Percentiles rank a stretch among this genome's conserved stretches.
These are phyloP conservation scores for Camellia japonica DNA, from an alignment of 148 eudicot genomes.

Conservation along the genomic window DNA sequence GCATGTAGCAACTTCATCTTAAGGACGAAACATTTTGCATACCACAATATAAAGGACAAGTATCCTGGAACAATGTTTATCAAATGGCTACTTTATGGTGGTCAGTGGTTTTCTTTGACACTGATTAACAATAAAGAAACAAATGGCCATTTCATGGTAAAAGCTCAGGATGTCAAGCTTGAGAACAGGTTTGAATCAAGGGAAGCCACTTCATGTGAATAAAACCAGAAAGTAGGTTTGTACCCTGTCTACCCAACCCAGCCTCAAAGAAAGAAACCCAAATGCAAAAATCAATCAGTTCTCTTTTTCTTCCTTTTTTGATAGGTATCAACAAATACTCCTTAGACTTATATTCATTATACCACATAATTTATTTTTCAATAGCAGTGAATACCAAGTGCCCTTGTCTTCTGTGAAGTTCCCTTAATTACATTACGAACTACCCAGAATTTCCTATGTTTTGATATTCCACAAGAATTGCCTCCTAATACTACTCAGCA, in stretches of 20 bases:
- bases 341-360: not conserved
- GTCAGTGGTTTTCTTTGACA: not conserved
- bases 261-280: too few relatives aligned
- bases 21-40: not conserved
- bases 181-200: not conserved
- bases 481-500: too few relatives aligned
- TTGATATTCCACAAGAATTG: too few relatives aligned
- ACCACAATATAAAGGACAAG: not conserved
- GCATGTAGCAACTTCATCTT: not conserved
- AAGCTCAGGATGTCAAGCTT: not conserved
- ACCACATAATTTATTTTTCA: too few relatives aligned
- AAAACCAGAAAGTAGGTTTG: not conserved
- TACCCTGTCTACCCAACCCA: not conserved
- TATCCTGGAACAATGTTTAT: not conserved
- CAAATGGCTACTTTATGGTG: not conserved
- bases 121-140: not conserved
- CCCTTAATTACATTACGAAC: too few relatives aligned
- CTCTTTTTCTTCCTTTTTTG: not conserved
- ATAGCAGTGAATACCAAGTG: too few relatives aligned
- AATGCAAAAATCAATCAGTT: not conserved
- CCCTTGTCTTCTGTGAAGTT: too few relatives aligned
- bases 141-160: not conserved
- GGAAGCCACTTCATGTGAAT: not conserved
- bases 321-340: not conserved
- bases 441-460: too few relatives aligned